Percentiles rank a stretch among this genome's conserved stretches.
These are phyloP conservation scores for Kondoa malvinella DNA, from an alignment of 768 basidiomycete species.

Conservation along the genomic window DNA sequence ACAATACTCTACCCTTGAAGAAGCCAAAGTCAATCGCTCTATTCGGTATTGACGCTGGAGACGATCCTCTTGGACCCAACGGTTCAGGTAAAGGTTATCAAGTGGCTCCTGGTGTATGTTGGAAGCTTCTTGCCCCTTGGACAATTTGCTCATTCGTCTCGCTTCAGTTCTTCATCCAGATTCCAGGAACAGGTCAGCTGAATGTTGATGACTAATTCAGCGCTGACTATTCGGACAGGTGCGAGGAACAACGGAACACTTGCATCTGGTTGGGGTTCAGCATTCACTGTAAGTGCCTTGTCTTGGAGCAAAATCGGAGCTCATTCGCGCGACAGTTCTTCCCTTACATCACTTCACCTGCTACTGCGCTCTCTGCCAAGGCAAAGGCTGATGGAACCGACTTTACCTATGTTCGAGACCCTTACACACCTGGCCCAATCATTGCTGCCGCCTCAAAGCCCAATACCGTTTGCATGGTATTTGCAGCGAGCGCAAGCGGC, in stretches of 20 bases:
- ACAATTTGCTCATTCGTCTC: too few species aligned
- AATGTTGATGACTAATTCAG: too few species aligned
- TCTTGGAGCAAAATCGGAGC: too few species aligned
- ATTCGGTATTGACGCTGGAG: not conserved
- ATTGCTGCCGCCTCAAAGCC: slow-evolving; percentile 9
- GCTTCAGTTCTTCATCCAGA: too few species aligned
- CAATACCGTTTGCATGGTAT: slow-evolving; percentile 2
- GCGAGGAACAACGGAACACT: not conserved
- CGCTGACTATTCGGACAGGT: too few species aligned
- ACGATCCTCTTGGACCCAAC: not conserved
- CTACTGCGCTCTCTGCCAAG: slow-evolving; percentile 3
- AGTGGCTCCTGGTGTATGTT: too few species aligned
- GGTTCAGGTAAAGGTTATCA: not conserved
- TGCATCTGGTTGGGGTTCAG: not conserved
- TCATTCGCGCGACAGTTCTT: too few species aligned
- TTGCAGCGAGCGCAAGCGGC: not conserved
- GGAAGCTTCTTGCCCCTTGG: too few species aligned
- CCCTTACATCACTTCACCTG: slow-evolving; percentile 4
- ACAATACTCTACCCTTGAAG: slow-evolving; percentile 10
- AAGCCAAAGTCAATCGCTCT: slow-evolving; percentile 5
- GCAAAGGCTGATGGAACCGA: slow-evolving; percentile 2
- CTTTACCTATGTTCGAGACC: slow-evolving; percentile 4
- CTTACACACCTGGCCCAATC: slow-evolving; percentile 3
- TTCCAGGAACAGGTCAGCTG: too few species aligned
- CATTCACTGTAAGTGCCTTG: too few species aligned